Conservation (phyloP, 1,139 yeast genomes). For the Protomyces inundatus region DNA sequence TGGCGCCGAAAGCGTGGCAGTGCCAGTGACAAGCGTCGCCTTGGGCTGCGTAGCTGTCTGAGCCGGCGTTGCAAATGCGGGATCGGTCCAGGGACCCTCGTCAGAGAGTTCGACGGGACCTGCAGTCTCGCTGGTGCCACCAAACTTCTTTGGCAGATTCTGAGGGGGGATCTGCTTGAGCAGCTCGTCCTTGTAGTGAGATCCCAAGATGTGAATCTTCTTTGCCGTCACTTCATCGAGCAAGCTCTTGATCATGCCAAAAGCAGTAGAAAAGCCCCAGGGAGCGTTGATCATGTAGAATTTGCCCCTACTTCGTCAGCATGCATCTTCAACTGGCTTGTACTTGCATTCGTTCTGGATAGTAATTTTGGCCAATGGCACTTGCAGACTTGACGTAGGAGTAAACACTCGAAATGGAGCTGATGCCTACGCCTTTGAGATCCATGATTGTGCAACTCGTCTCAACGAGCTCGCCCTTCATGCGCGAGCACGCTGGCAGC, state of each 20-base stretch:
- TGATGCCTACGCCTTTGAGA: slow-evolving; percentile 83
- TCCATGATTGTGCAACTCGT: slow-evolving; percentile 96
- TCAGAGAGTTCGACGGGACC: slow-evolving; percentile 83
- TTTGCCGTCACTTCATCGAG: slow-evolving; percentile 98
- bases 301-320: slow-evolving; percentile 63
- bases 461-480: slow-evolving; percentile 70
- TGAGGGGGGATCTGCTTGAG: slow-evolving; percentile 89
- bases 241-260: slow-evolving; percentile 83
- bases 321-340: neutral
- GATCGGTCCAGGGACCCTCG: slow-evolving; percentile 96
- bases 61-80: slow-evolving; percentile 43
- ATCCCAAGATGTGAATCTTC: slow-evolving; percentile 82
- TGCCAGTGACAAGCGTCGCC: neutral
- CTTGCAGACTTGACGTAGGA: slow-evolving; percentile 90
- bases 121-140: slow-evolving; percentile 69
- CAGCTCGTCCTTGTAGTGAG: slow-evolving; percentile 71
- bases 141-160: slow-evolving; percentile 84
- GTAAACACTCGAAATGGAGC: slow-evolving; percentile 78
- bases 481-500: slow-evolving; percentile 85
- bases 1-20: neutral
- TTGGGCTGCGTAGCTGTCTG: neutral
- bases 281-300: slow-evolving; percentile 95
- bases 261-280: slow-evolving; percentile 92
- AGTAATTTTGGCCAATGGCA: slow-evolving; percentile 88
- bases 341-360: slow-evolving; percentile 72